Base-by-base conservation (phyloP, 179 eudicot species). In the Heliamphora pulchella region DNA sequence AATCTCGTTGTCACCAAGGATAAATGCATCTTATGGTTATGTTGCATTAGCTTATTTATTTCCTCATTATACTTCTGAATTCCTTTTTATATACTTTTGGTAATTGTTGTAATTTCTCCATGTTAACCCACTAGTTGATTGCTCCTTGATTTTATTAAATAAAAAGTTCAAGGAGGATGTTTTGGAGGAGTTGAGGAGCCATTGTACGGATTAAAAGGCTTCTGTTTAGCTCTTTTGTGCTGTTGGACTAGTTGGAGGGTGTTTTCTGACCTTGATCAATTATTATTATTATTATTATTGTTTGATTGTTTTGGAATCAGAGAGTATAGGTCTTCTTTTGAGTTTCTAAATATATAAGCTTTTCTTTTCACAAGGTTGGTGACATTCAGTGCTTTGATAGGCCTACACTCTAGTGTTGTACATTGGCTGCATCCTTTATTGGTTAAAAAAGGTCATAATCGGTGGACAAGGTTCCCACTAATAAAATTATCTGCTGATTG, bases 321-420 rank as follows among this genome's bases (percentile, higher is more conserved):
- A 74, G 50, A 15, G 6, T 17, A 31, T 74, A 57, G 50, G 48
- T 65, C 20, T 39, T 17, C 64, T 74, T 74, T 41, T 74, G 13
- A 22, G 54, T 71, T 31, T 71, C 6, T 8, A 2, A 64, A 22
- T 57, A 2, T 41, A 2, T 5, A 13, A 18, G 10, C 39, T 20
- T 39, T 39, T 39, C 22, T 41, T 64, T 64, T 64, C 8, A 10
- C 8, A 20, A 20, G 63, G 64, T 74, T 55, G 64, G 22, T 22
- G 64, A 55, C 4, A 13, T 48, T 74, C 7, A 54, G 77, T 48
- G 61, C 9, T 73, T 53, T 73, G 76, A 53, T 74, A 53, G 77
- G 20, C 48, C 64, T 11, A 48, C 39, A 55, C n/a, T 74, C 41
- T 39, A 31, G 39, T 31, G 41, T 22, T 73, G 48, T 54, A 14